Evolutionary conservation across 2,329 filamentous ascomycete species (phyloP), one percentile per base, ranked within the genome.

Genomic region (Botrytis byssoidea): DNA sequence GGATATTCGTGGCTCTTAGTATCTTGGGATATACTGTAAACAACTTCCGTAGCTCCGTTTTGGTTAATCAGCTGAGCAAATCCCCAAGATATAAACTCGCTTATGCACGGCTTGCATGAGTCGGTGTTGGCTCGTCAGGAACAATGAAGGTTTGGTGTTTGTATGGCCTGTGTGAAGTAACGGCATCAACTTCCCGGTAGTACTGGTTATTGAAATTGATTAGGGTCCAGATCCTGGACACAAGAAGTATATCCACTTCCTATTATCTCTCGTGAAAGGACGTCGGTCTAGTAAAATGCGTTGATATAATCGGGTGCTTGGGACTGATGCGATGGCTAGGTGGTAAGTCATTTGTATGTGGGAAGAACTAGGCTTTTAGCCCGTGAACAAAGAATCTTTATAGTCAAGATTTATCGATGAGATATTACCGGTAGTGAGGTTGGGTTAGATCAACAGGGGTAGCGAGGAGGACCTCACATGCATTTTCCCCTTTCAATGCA

Each of bases 41-140:
- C 25, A 66, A 57, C 37, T 40, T 63, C 60, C 60, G 60, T 57
- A 22, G 48, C 51, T 57, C 9, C 35, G 46, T 42, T 68, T 42
- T 42, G 65, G 32, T 57, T 22, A 22, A 68, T 55, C 46, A 68
- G 29, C 25, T 40, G 35, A 16, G 46, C 46, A 55, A 68, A 68
- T 68, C 48, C 35, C 48, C 46, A 68, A 68, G 48, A 68, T 42
- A 42, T 42, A 40, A 42, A 69, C 8, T 42, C 66, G 66, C 66
- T 69, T 69, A 57, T 69, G 66, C 66, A 59, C 48, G 18, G 48
- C n/a, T 69, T 69, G 66, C 66, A 69, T 69, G 66, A 57, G 48
- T 32, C 25, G 48, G 22, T 10, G 44, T 51, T 67, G 64, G 46
- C n/a, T 44, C 16, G 40, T 64, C 61, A 64, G 61, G 61, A 44